Percentiles rank a stretch among this genome's conserved stretches.
phyloP scores from a whole-genome alignment of 1,284 basidiomycete species.

The Sutorius eximius region DNA sequence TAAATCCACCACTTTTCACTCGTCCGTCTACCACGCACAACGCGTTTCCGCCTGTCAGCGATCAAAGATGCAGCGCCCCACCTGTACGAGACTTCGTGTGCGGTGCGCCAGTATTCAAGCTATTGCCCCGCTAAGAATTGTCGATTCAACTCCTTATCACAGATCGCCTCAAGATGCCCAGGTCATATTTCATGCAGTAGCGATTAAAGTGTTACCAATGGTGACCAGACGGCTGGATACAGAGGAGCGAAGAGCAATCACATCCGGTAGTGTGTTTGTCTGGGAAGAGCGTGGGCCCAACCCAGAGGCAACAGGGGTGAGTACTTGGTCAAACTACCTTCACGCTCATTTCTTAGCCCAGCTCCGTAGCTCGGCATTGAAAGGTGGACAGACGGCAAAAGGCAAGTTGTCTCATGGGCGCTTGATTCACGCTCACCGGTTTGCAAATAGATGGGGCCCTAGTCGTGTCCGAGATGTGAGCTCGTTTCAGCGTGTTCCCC shows the following conservation, averaged over 20 bases:
- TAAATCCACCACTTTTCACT: constrained; percentile 32
- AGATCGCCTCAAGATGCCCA: constrained; percentile 67
- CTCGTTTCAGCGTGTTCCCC: constrained; percentile 8
- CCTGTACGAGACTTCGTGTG: constrained; percentile 41
- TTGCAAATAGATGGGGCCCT: constrained; percentile 59
- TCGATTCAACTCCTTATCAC: constrained; percentile 38
- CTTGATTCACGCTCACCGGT: constrained; percentile 29
- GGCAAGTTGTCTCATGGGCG: constrained; percentile 37
- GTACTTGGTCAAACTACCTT: constrained; percentile 22
- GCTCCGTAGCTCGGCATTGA: constrained; percentile 64
- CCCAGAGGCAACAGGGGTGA: constrained; percentile 64
- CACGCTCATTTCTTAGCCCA: constrained; percentile 6
- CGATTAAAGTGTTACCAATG: constrained; percentile 60
- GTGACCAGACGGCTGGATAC: constrained; percentile 73
- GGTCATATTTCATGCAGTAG: constrained; percentile 74
- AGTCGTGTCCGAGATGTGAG: constrained; percentile 73
- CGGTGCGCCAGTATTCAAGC: constrained; percentile 24
- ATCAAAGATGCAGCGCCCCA: constrained; percentile 45
- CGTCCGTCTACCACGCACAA: constrained; percentile 20
- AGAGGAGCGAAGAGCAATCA: constrained; percentile 62
- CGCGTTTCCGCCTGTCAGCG: constrained; percentile 9
- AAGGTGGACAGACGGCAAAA: constrained; percentile 78
- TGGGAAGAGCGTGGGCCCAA: constrained; percentile 80
- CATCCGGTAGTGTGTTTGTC: constrained; percentile 73
- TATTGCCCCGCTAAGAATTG: constrained; percentile 17